Evolutionary conservation across 768 basidiomycete genomes (phyloP).

Genomic region (Gloeopeniophorella convolvens): DNA sequence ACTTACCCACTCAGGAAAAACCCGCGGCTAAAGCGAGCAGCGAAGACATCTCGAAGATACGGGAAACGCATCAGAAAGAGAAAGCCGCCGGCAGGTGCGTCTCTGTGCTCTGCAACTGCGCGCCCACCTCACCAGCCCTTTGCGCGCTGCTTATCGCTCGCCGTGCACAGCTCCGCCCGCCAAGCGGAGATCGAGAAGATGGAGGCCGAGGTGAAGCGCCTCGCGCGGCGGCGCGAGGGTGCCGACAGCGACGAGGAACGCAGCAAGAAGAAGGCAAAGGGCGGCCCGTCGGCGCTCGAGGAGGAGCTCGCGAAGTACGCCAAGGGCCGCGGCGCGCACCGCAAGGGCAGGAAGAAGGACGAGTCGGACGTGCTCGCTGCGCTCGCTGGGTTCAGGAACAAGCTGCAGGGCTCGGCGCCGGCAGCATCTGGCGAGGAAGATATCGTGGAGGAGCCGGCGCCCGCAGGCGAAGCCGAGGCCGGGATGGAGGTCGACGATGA

Average conservation of each 20-base stretch:
- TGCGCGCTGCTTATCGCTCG: slow-evolving; percentile 1
- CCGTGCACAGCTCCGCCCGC: slow-evolving; percentile 46
- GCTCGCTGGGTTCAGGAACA: slow-evolving; percentile 63
- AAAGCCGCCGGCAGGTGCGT: slow-evolving; percentile 54
- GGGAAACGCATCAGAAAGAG: slow-evolving; percentile 70
- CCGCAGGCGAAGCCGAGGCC: slow-evolving; percentile 34
- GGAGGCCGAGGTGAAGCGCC: slow-evolving; percentile 81
- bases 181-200: slow-evolving; percentile 78
- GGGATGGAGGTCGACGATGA: slow-evolving; percentile 78
- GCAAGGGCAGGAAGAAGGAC: slow-evolving; percentile 52
- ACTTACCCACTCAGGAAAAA: slow-evolving; percentile 24
- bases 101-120: neutral
- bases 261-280: slow-evolving; percentile 50
- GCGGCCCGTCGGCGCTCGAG: slow-evolving; percentile 66
- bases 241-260: slow-evolving; percentile 61
- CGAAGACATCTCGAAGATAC: slow-evolving; percentile 60
- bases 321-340: slow-evolving; percentile 52
- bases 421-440: slow-evolving; percentile 23
- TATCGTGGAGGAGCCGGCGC: slow-evolving; percentile 22
- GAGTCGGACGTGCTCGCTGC: slow-evolving; percentile 66
- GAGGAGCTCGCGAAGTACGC: slow-evolving; percentile 81
- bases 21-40: slow-evolving; percentile 34
- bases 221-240: slow-evolving; percentile 54
- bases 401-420: slow-evolving; percentile 44
- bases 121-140: too few relatives aligned